These are phyloP conservation scores for Dictyophora rubrovolvata DNA, from an alignment of 768 basidiomycete genomes.

Conservation along the genomic window DNA sequence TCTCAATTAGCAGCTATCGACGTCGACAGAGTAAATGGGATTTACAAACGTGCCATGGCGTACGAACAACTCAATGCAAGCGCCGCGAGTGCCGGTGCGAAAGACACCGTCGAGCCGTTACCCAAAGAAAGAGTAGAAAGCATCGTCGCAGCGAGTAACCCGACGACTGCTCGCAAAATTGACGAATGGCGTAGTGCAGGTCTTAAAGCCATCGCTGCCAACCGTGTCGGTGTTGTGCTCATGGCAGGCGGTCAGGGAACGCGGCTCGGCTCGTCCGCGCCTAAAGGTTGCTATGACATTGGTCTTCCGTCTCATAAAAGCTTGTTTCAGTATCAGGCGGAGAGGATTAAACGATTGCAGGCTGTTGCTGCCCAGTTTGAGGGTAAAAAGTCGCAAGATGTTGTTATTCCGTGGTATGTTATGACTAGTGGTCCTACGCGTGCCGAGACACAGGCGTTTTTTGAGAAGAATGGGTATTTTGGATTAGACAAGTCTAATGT, in stretches of 20 bases:
- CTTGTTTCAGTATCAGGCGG: slow-evolving; percentile 96
- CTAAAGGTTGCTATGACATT: slow-evolving; percentile 98
- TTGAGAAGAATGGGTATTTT: slow-evolving; percentile 66
- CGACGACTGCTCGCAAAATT: slow-evolving; percentile 37
- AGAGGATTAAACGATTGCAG: slow-evolving; percentile 82
- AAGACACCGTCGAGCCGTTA: slow-evolving; percentile 65
- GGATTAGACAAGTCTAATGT: slow-evolving; percentile 74
- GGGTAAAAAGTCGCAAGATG: slow-evolving; percentile 41
- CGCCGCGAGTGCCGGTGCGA: slow-evolving; percentile 22
- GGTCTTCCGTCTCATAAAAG: slow-evolving; percentile 87
- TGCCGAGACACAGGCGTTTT: slow-evolving; percentile 76
- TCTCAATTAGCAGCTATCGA: slow-evolving; percentile 73
- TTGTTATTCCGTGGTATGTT: slow-evolving; percentile 91
- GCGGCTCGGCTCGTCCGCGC: slow-evolving; percentile 79
- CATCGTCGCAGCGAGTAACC: slow-evolving; percentile 30
- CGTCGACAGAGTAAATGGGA: slow-evolving; percentile 83
- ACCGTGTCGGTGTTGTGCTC: slow-evolving; percentile 88
- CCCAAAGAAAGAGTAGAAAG: slow-evolving; percentile 68
- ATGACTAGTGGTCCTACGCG: slow-evolving; percentile 99
- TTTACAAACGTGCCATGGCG: slow-evolving; percentile 67
- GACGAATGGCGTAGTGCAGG: slow-evolving; percentile 71
- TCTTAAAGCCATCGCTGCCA: slow-evolving; percentile 66
- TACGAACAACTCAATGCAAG: slow-evolving; percentile 34
- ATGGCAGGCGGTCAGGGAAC: slow-evolving; percentile 99
- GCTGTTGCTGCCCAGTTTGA: slow-evolving; percentile 52